Base-by-base conservation (phyloP, 345 rosid genomes). In the Ceriops tagal region DNA sequence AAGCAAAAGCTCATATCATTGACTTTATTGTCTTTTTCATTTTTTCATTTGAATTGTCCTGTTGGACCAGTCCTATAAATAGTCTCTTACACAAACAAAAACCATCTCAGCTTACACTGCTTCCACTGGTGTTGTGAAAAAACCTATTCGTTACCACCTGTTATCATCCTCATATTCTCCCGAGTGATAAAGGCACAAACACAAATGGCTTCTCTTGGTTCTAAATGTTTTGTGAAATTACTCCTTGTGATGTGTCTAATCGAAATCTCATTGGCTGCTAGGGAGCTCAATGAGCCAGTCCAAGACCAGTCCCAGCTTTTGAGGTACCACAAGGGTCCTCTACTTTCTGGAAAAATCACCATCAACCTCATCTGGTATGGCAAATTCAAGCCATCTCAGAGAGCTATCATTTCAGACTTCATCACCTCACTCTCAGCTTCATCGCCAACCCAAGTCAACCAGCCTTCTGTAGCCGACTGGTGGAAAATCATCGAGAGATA, bases 331-430 rank as follows among this genome's bases (percentile, higher is more conserved):
- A 82, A 85, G 35, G 98, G 98, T 3, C 87, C 93, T 64, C 98
- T 92, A 64, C 96, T 92, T 63, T 75, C 84, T 53, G 98, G 98
- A 8, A 83, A 85, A 64, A 85, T 92, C 68, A 72, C 93, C 1
- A 62, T 92, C 62, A 88, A 89, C 69, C 82, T 92, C 35, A 87
- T 92, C 62, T 92, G 96, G 96, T 92, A 92, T 72, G 98, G 93
- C 5, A 84, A 85, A 1, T 92, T 89, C 83, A 86, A 85, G 69
- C 86, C 98, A 13, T 83, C 93, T n/a, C 93, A 92, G 46, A 79
- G 81, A 73, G 85, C 98, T 16, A 82, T 89, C 61, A 58, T 92
- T 63, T 80, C 98, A 20, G 96, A 92, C 72, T 89, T 92, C 78
- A 69, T 92, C 32, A 60, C 84, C 19, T 92, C 98, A 1, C 79